phyloP scores from a whole-genome alignment of 2,329 filamentous ascomycete genomes.

The Davidsoniella neocaledoniae region DNA sequence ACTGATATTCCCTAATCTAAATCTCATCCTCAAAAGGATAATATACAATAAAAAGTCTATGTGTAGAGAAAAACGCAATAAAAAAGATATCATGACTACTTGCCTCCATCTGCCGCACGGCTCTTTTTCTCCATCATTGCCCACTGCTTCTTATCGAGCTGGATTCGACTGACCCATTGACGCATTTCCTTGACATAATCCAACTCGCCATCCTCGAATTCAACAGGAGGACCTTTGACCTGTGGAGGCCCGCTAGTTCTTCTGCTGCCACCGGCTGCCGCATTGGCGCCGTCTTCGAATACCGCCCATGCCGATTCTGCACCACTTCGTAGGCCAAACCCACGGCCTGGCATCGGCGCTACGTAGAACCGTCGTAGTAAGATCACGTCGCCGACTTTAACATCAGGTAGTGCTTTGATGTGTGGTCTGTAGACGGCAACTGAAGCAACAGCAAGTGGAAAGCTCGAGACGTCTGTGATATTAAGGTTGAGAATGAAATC shows the following conservation, averaged over 20 bases:
- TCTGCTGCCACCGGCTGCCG: background rate
- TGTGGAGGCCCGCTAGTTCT: constrained; percentile 24
- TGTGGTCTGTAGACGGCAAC: constrained; percentile 43
- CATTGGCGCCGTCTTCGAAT: constrained; percentile 27
- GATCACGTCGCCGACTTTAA: constrained; percentile 39
- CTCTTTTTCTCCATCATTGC: constrained; percentile 10
- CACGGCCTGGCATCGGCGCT: constrained; percentile 34
- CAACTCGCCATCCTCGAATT: constrained; percentile 33
- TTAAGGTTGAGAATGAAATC: constrained; percentile 44
- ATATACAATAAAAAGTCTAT: background rate
- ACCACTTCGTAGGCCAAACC: constrained; percentile 38
- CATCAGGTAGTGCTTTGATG: constrained; percentile 36
- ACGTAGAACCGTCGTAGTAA: constrained; percentile 40
- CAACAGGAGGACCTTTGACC: constrained; percentile 43
- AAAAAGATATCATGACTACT: background rate
- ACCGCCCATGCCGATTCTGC: constrained; percentile 45
- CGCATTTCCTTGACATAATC: background rate
- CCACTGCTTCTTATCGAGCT: constrained; percentile 7
- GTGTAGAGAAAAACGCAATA: background rate
- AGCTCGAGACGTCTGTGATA: constrained; percentile 38
- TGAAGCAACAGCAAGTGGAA: constrained; percentile 32
- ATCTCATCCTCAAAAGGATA: too few relatives aligned
- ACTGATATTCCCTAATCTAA: too few relatives aligned
- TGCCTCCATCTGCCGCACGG: background rate
- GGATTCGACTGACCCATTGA: constrained; percentile 1